Evolutionary conservation across 805 yeast species (phyloP).

Genomic region (Metschnikowia arizonensis): DNA sequence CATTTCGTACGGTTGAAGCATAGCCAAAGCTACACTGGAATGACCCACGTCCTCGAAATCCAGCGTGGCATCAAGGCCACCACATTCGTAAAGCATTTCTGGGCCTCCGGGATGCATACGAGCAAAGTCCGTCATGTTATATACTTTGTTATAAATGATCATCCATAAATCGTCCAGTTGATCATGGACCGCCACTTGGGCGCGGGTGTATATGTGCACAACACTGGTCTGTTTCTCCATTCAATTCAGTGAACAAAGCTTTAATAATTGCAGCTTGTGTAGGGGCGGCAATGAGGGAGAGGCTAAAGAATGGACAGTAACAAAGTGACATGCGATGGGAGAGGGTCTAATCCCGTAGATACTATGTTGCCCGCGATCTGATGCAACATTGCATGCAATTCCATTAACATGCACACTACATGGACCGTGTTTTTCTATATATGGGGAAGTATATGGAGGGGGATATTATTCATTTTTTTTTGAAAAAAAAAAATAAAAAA

Average conservation of each 20-base stretch:
- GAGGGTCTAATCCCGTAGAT: background rate
- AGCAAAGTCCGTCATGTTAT: slow-evolving; percentile 66
- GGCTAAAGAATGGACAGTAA: background rate
- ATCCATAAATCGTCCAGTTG: slow-evolving; percentile 81
- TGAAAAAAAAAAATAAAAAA: too few species aligned
- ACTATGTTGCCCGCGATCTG: slow-evolving; percentile 1
- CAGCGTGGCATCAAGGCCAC: slow-evolving; percentile 72
- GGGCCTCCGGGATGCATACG: slow-evolving; percentile 76
- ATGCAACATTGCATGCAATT: background rate
- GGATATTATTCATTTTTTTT: too few species aligned
- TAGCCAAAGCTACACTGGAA: slow-evolving; percentile 17
- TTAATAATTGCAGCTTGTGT: too few species aligned
- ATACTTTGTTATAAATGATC: slow-evolving; percentile 75
- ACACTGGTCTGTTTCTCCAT: background rate
- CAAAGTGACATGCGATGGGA: slow-evolving; percentile 1
- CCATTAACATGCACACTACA: too few species aligned
- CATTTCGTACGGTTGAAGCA: slow-evolving; percentile 16
- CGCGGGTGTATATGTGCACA: slow-evolving; percentile 10
- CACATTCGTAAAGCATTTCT: slow-evolving; percentile 72
- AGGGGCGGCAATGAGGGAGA: background rate
- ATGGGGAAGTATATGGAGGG: too few species aligned
- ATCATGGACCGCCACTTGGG: slow-evolving; percentile 68
- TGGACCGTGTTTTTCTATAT: too few species aligned
- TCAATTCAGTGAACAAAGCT: background rate
- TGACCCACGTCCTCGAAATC: slow-evolving; percentile 46